Evolutionary conservation across 306 rosid genomes (phyloP).

Genomic region (Coriaria nepalensis): DNA sequence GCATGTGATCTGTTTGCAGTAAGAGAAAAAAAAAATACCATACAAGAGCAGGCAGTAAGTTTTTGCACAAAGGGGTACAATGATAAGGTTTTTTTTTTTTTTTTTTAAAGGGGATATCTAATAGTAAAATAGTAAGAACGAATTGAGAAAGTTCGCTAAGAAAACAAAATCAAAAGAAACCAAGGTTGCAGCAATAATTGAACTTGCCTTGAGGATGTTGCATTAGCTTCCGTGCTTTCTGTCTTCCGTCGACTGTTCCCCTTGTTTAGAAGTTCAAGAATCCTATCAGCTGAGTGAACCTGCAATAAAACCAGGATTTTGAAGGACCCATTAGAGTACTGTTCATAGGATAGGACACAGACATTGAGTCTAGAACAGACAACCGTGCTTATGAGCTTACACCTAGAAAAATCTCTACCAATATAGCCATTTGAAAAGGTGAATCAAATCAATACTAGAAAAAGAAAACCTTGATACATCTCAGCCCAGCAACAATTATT

Average conservation of each 20-base stretch:
- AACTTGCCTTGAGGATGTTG: slow-evolving; percentile 46
- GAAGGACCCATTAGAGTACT: slow-evolving; percentile 2
- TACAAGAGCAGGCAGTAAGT: too few relatives aligned
- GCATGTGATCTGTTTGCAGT: slow-evolving; percentile 41
- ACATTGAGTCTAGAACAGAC: too few relatives aligned
- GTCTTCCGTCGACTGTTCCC: slow-evolving; percentile 56
- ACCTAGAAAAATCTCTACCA: too few relatives aligned
- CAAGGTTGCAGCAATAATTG: background rate
- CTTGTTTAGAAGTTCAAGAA: slow-evolving; percentile 48
- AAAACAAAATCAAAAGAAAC: too few relatives aligned
- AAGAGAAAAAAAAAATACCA: too few relatives aligned
- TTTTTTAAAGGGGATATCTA: too few relatives aligned
- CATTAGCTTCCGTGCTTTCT: slow-evolving; percentile 53
- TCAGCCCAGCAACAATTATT: slow-evolving; percentile 42
- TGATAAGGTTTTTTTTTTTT: too few relatives aligned
- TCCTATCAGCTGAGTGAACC: slow-evolving; percentile 56
- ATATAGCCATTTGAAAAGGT: background rate
- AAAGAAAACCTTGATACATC: slow-evolving; percentile 41
- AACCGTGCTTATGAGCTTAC: too few relatives aligned
- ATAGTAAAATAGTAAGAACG: too few relatives aligned
- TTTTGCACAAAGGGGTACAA: too few relatives aligned
- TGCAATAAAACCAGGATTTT: slow-evolving; percentile 14
- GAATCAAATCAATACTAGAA: background rate
- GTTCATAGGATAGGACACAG: background rate
- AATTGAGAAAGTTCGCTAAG: too few relatives aligned